Percentiles rank a stretch among this genome's conserved stretches.
These are phyloP conservation scores for Salvia rosmarinus DNA, from an alignment of 257 asterid species.

Conservation along the genomic window DNA sequence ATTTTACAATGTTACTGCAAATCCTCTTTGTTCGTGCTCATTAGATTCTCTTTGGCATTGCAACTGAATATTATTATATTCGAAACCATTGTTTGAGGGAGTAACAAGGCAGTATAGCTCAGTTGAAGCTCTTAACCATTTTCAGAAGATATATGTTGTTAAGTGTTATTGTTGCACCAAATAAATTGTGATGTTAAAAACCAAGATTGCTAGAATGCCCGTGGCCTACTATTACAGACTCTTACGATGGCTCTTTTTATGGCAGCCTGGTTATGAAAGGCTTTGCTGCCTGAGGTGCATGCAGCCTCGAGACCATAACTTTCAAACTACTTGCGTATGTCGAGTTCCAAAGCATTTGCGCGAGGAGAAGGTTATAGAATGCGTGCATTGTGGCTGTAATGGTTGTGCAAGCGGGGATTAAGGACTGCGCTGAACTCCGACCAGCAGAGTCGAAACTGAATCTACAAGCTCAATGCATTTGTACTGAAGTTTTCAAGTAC, in stretches of 20 bases:
- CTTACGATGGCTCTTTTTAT: slow-evolving; percentile 26
- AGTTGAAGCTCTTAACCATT: no score
- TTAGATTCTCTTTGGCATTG: neutral
- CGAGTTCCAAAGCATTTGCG: slow-evolving; percentile 93
- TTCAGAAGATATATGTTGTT: no score
- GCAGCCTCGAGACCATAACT: slow-evolving; percentile 92
- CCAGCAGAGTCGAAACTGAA: neutral
- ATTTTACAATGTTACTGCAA: neutral
- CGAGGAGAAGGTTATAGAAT: slow-evolving; percentile 67
- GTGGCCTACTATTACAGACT: neutral
- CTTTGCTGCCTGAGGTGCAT: slow-evolving; percentile 94
- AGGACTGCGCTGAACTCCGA: slow-evolving; percentile 24
- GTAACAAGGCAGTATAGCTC: no score
- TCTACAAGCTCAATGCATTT: neutral
- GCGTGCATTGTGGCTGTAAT: slow-evolving; percentile 85
- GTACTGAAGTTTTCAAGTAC: neutral
- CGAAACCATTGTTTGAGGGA: neutral
- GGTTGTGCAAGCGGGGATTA: slow-evolving; percentile 96
- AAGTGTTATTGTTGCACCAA: no score
- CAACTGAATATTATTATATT: no score
- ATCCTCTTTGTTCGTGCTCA: neutral
- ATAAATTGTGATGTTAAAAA: neutral
- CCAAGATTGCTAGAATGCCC: neutral
- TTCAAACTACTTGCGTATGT: slow-evolving; percentile 84
- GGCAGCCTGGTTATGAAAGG: slow-evolving; percentile 94